Conservation (phyloP, 148 eudicot species). For the Dysphania ambrosioides region DNA sequence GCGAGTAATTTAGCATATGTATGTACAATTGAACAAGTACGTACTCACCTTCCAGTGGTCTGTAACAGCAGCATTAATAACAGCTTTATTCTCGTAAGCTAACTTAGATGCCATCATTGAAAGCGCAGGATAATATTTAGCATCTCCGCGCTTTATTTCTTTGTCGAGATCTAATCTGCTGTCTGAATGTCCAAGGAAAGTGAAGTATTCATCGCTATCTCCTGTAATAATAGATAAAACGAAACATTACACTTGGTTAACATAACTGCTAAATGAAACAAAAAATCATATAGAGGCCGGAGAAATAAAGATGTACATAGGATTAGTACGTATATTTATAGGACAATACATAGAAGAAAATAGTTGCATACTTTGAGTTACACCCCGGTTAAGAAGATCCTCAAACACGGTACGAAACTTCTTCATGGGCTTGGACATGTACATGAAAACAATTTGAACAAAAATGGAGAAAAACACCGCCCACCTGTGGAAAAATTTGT, state of each 20-base stretch:
- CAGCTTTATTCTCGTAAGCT: conserved; percentile 52
- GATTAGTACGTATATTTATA: too few species aligned
- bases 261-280: too few species aligned
- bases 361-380: conserved; percentile 11
- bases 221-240: too few species aligned
- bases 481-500: conserved; percentile 18
- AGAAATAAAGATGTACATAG: background rate
- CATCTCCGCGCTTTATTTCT: conserved; percentile 37
- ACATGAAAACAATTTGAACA: conserved; percentile 8
- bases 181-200: conserved; percentile 40
- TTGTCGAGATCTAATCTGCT: conserved; percentile 42
- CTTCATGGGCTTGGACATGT: background rate
- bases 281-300: background rate
- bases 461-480: conserved; percentile 19
- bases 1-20: too few species aligned
- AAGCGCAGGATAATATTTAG: conserved; percentile 46
- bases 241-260: too few species aligned
- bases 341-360: too few species aligned
- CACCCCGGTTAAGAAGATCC: conserved; percentile 15
- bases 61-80: conserved; percentile 29
- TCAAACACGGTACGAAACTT: conserved; percentile 8
- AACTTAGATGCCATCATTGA: conserved; percentile 69
- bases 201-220: conserved; percentile 5
- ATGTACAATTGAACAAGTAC: too few species aligned
- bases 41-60: conserved; percentile 52